Evolutionary conservation across 1,284 basidiomycete species (phyloP).

Genomic region (Rhodotorula sp.): DNA sequence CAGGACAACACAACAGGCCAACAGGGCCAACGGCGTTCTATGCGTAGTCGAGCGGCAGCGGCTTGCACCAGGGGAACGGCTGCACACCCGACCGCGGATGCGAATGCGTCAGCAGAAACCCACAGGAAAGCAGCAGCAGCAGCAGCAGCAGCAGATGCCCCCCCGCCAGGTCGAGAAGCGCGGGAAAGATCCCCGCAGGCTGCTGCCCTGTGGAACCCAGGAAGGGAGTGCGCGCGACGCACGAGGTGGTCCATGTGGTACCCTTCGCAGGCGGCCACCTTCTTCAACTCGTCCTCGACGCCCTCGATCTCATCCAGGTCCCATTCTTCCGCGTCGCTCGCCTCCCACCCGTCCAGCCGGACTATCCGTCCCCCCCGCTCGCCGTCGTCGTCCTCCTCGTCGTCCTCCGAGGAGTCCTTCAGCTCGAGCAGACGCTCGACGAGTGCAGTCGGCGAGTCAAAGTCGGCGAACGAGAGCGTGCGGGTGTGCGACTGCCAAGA

Average conservation of each 20-base stretch:
- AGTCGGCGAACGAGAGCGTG: neutral
- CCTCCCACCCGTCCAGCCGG: neutral
- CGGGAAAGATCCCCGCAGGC: too few species aligned
- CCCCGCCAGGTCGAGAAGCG: too few species aligned
- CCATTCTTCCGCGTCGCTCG: neutral
- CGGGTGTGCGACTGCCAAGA: neutral
- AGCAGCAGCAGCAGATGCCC: too few species aligned
- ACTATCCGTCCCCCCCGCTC: neutral
- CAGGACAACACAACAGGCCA: too few species aligned
- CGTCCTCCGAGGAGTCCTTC: neutral
- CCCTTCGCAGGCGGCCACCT: neutral
- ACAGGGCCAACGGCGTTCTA: too few species aligned
- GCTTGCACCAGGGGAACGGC: constrained; percentile 2
- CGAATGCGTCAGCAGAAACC: too few species aligned
- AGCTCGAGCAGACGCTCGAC: neutral
- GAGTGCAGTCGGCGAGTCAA: neutral
- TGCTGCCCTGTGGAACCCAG: too few species aligned
- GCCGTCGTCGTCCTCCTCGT: neutral
- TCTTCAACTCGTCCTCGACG: constrained; percentile 1
- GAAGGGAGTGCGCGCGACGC: neutral
- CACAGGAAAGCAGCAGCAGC: too few species aligned
- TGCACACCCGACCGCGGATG: too few species aligned
- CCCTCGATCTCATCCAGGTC: neutral
- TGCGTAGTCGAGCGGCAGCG: neutral
- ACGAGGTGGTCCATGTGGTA: constrained; percentile 1